A percentile compares a stretch with the other conserved stretches of the same genome.
Evolutionary conservation across 495 filamentous ascomycete species (phyloP).

Genomic region (Penicillium egyptiacum): DNA sequence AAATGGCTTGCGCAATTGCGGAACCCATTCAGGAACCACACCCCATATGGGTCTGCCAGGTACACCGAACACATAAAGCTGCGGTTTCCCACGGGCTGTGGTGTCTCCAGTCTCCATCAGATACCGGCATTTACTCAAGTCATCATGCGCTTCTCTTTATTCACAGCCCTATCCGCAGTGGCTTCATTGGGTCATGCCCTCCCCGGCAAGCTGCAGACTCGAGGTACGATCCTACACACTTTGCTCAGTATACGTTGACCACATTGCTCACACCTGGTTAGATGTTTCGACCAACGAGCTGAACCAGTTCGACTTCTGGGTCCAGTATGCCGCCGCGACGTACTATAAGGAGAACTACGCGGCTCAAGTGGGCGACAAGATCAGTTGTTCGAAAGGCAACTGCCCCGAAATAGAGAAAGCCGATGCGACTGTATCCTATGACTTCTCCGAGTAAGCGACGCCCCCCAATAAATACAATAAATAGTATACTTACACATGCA

Average conservation of each 20-base stretch:
- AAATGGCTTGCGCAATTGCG: not conserved
- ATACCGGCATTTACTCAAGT: not conserved
- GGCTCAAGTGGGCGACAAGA: conserved; percentile 37
- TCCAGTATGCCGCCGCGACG: conserved; percentile 65
- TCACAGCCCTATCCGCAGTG: conserved; percentile 16
- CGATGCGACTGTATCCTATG: conserved; percentile 51
- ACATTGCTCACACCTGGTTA: conserved; percentile 11
- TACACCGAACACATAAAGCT: not conserved
- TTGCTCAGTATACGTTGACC: not conserved
- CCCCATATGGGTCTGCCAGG: not conserved
- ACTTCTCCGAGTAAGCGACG: conserved; percentile 57
- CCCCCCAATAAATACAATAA: not conserved
- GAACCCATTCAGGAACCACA: not conserved
- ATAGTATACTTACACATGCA: conserved; percentile 5
- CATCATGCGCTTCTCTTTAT: conserved; percentile 12
- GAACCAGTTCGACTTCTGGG: conserved; percentile 57
- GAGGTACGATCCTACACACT: conserved; percentile 18
- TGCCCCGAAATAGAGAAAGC: conserved; percentile 59
- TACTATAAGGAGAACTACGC: conserved; percentile 60
- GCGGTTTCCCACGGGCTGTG: not conserved
- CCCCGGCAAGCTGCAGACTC: conserved; percentile 16
- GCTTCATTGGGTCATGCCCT: conserved; percentile 16
- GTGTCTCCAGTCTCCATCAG: not conserved
- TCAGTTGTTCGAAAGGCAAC: conserved; percentile 53
- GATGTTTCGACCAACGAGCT: conserved; percentile 39